Evolutionary conservation across 2,329 filamentous ascomycete species (phyloP), one percentile per base, ranked within the genome.

Genomic region (Chaetomiaceae sp.): DNA sequence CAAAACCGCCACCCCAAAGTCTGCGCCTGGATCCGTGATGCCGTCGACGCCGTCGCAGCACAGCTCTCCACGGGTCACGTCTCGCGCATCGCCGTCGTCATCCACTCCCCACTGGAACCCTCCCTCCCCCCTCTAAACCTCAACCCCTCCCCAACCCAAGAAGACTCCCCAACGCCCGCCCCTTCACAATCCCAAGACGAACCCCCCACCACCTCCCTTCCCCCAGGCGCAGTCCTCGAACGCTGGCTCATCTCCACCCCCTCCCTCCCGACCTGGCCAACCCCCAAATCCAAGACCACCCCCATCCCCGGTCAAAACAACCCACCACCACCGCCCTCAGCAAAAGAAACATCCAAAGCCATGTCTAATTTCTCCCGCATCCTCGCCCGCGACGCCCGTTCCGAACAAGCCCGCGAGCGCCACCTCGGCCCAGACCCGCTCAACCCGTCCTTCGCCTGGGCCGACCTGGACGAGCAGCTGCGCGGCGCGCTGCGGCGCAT

Each of bases 1-100:
- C 91, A 96, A 68, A 92, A 84, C 56, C 87, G 91, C 54, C 91
- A 96, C 69, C 89, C 91, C 0, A 82, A 82, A 62, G 87, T 96
- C 59, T 95, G 89, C 76, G 75, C 83, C 64, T 96, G 91, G 88
- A 84, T 96, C 70, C 82, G 79, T 66, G 88, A 94, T 68, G 89
- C 91, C 60, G 81, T 94, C 38, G 75, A 83, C 58, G 87, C 89
- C 33, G 81, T 91, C 20, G 77, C 82, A 55, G 76, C 75, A 3
- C 87, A 95, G 71, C 77, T 96, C 33, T 77, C 87, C 44, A 79
- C 75, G 9, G 79, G 77, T 23, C 55, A 69, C 43, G 77, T 75
- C 14, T 67, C 72, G 22, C 72, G 75, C 48, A 68, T 82, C 42
- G 77, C 72, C 29, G 64, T 82, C 38, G 75, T 76, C 5, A 65